phyloP scores from a whole-genome alignment of 306 rosid species.

The Cyamopsis tetragonoloba region DNA sequence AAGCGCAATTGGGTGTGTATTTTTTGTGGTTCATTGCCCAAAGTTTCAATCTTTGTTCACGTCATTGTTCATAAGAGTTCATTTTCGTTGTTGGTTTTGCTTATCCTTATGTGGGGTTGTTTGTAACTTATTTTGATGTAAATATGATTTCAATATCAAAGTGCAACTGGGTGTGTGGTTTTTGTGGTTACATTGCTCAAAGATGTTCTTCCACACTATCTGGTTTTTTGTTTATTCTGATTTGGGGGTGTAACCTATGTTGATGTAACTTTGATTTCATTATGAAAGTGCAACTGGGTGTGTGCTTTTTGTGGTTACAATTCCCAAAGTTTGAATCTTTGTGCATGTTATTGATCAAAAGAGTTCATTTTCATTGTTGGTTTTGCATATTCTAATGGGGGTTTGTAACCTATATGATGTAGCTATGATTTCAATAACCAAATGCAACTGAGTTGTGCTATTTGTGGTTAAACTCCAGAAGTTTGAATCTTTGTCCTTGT shows the following conservation, averaged over 20 bases:
- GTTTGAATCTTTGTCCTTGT: neutral
- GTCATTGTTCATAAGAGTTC: neutral
- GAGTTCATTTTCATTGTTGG: slow-evolving; percentile 3
- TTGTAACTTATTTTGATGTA: too few species aligned
- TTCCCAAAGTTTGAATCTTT: slow-evolving; percentile 22
- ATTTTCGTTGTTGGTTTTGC: neutral
- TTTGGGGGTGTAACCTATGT: too few species aligned
- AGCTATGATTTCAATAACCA: neutral
- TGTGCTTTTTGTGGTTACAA: neutral
- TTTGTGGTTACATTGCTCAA: too few species aligned
- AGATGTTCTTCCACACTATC: too few species aligned
- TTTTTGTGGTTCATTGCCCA: slow-evolving; percentile 28
- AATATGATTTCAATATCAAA: too few species aligned
- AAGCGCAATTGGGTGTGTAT: slow-evolving; percentile 36
- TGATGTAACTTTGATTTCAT: too few species aligned
- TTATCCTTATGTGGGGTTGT: slow-evolving; percentile 9
- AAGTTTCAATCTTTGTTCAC: slow-evolving; percentile 10
- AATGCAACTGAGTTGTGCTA: slow-evolving; percentile 32
- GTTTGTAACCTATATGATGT: neutral
- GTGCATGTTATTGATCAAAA: neutral
- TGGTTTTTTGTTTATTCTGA: too few species aligned
- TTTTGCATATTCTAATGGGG: neutral
- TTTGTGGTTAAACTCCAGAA: slow-evolving; percentile 29
- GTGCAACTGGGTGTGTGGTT: too few species aligned
- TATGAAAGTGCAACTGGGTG: neutral